phyloP scores from a whole-genome alignment of 768 basidiomycete genomes.

The Obba rivulosa region DNA sequence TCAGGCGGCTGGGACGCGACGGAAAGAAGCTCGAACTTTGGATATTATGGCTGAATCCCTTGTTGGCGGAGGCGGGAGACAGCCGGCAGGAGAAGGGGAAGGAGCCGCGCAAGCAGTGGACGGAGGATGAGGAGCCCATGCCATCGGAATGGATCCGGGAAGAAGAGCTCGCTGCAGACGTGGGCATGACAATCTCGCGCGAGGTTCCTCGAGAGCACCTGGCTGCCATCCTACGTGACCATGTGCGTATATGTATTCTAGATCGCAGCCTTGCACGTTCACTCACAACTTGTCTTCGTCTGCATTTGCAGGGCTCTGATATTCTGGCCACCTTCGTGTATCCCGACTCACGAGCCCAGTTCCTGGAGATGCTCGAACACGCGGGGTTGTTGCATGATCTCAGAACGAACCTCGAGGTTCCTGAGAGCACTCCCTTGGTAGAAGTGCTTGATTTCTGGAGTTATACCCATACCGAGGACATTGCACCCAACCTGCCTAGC shows the following conservation, averaged over 20 bases:
- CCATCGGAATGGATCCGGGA: constrained; percentile 10
- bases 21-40: constrained; percentile 75
- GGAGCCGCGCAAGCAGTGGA: constrained; percentile 35
- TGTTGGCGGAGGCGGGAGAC: too few relatives aligned
- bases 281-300: constrained; percentile 3
- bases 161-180: constrained; percentile 10
- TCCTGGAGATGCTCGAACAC: constrained; percentile 48
- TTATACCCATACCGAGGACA: constrained; percentile 30
- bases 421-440: constrained; percentile 4
- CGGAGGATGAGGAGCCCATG: constrained; percentile 35
- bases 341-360: constrained; percentile 69
- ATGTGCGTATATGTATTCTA: too few relatives aligned
- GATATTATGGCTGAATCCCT: constrained; percentile 58
- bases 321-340: constrained; percentile 61
- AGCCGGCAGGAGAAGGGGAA: not conserved
- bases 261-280: too few relatives aligned
- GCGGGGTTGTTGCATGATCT: constrained; percentile 37
- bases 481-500: too few relatives aligned
- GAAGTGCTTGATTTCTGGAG: constrained; percentile 61
- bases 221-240: constrained; percentile 43
- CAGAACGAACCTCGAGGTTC: constrained; percentile 15
- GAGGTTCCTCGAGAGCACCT: constrained; percentile 35
- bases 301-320: constrained; percentile 41
- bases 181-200: constrained; percentile 18
- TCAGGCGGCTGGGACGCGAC: constrained; percentile 54